These are phyloP conservation scores for Calonectria henricotiae DNA, from an alignment of 2,329 filamentous ascomycete species.

Conservation along the genomic window DNA sequence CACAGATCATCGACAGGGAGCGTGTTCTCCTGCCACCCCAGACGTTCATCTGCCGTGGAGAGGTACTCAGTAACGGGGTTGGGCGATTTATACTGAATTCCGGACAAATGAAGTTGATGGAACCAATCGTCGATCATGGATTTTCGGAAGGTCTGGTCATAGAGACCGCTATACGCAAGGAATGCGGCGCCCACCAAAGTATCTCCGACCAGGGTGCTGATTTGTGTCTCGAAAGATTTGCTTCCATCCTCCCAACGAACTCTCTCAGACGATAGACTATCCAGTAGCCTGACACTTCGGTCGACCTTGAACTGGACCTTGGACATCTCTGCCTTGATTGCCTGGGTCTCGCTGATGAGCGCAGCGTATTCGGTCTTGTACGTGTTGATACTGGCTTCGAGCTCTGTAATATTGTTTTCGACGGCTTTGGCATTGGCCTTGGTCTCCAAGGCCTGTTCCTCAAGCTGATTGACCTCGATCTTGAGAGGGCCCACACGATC, in stretches of 20 bases:
- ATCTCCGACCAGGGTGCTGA: conserved; percentile 95
- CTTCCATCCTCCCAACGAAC: conserved; percentile 96
- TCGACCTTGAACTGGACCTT: conserved; percentile 98
- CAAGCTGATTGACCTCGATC: conserved; percentile 89
- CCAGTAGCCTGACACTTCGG: conserved; percentile 92
- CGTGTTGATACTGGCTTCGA: conserved; percentile 92
- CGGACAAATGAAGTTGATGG: conserved; percentile 92
- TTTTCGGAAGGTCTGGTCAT: conserved; percentile 98
- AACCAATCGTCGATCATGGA: conserved; percentile 98
- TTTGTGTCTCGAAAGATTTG: conserved; percentile 98
- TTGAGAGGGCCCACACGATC: conserved; percentile 94
- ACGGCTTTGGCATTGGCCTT: conserved; percentile 95
- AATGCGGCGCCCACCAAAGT: conserved; percentile 97
- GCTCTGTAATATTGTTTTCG: conserved; percentile 85
- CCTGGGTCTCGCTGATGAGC: conserved; percentile 96
- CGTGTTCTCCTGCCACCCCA: conserved; percentile 95
- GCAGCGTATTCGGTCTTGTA: conserved; percentile 98
- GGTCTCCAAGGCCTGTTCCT: conserved; percentile 91
- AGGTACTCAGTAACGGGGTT: conserved; percentile 97
- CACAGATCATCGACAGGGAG: conserved; percentile 97
- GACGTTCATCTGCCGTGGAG: conserved; percentile 94
- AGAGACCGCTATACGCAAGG: conserved; percentile 95
- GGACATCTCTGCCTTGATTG: conserved; percentile 97
- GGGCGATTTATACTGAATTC: conserved; percentile 91
- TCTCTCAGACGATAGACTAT: conserved; percentile 95